A percentile compares a stretch with the other conserved stretches of the same genome.
These are phyloP conservation scores for Beauveria medogensis DNA, from an alignment of 2,329 filamentous ascomycete species.

Conservation along the genomic window DNA sequence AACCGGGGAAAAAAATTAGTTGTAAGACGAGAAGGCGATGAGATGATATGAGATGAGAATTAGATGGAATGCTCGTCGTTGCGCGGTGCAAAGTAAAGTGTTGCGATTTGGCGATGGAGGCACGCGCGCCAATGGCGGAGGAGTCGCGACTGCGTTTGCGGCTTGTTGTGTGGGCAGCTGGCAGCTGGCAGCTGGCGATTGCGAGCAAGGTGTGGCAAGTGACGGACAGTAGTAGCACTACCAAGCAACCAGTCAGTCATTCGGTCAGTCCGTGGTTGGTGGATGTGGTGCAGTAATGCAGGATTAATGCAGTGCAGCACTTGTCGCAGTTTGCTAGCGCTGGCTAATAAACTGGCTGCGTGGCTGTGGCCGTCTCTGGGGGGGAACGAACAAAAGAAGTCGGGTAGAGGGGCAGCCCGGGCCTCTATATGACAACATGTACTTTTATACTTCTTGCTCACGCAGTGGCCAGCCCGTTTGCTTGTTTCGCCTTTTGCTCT, in stretches of 20 bases:
- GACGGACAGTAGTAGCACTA: not conserved
- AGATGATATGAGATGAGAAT: not conserved
- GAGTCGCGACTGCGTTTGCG: constrained; percentile 3
- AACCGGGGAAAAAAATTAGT: not conserved
- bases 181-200: not conserved
- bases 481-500: constrained; percentile 7
- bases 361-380: not conserved
- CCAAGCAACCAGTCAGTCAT: too few relatives aligned
- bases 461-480: constrained; percentile 10
- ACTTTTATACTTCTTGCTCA: constrained; percentile 15
- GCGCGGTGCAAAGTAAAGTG: not conserved
- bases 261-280: not conserved
- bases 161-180: not conserved
- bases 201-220: not conserved
- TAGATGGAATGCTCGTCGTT: not conserved
- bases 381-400: constrained; percentile 7
- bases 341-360: not conserved
- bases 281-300: not conserved
- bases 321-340: not conserved
- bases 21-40: not conserved
- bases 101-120: not conserved
- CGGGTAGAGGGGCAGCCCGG: constrained; percentile 11
- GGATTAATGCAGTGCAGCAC: not conserved
- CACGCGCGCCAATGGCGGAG: constrained; percentile 7
- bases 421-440: constrained; percentile 14